Conservation (phyloP, 83 land plant species). For the Picea engelmannii region DNA sequence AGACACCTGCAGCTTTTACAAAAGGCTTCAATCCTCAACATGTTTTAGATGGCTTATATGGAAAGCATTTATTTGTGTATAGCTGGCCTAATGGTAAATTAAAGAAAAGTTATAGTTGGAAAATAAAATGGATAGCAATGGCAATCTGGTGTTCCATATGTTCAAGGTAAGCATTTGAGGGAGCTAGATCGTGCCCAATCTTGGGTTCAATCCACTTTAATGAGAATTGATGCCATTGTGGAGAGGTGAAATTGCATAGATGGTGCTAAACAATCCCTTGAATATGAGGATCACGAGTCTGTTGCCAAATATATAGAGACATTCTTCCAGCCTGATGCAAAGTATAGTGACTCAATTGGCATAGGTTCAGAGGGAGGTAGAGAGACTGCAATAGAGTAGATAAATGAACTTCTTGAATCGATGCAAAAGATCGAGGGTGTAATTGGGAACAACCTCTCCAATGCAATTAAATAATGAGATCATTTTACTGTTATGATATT, state of each 20-base stretch:
- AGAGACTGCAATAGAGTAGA: conserved; percentile 43
- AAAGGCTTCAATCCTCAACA: conserved; percentile 87
- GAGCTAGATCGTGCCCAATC: conserved; percentile 92
- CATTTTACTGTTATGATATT: conserved; percentile 62
- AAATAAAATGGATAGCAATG: no score
- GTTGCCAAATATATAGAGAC: conserved; percentile 35
- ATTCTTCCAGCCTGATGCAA: conserved; percentile 62
- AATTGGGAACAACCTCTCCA: conserved; percentile 48
- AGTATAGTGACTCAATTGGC: no score
- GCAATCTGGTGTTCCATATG: no score
- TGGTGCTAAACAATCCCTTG: conserved; percentile 67
- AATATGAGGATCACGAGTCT: conserved; percentile 28
- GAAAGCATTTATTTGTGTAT: conserved; percentile 51
- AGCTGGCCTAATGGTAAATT: conserved; percentile 90
- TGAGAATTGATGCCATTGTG: conserved; percentile 78
- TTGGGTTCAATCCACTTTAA: conserved; percentile 57
- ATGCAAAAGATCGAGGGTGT: conserved; percentile 70
- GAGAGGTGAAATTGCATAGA: conserved; percentile 75
- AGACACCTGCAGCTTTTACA: conserved; percentile 86
- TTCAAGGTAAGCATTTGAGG: conserved; percentile 24
- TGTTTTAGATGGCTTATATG: conserved; percentile 91
- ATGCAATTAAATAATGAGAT: conserved; percentile 73
- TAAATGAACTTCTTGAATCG: conserved; percentile 60
- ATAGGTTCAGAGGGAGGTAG: not conserved
- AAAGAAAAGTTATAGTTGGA: conserved; percentile 46